Evolutionary conservation across 169 alveolate species (phyloP), one percentile per base, ranked within the genome.

Genomic region (Plasmodium ovale): DNA sequence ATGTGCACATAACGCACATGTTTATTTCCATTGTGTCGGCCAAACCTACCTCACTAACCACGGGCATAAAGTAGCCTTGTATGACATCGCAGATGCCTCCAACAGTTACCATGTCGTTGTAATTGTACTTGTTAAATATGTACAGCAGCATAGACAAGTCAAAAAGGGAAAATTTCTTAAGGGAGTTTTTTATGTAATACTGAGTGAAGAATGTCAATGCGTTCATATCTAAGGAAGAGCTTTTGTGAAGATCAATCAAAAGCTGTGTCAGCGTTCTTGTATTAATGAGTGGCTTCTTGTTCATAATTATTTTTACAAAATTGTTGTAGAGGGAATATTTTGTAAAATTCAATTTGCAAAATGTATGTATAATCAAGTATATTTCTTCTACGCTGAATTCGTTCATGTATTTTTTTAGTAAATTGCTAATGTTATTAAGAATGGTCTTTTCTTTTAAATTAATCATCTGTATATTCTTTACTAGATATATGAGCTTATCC

Each of bases 391-490:
- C 25, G 3, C 23, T 82, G 25, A 58, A 31, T 49, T 82, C 65
- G 16, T 64, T 58, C 5, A 42, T 82, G 42, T 65, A 37, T 2
- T 21, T 65, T 25, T 54, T 82, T 29, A 82, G 29, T 42, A 82
- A 25, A 27, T 65, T 82, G 39, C 84, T 65, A 9, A 82, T n/a
- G 12, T 68, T 64, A 70, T 82, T 82, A 12, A 82, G 25, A 16
- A 65, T 65, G 6, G 49, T 39, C 23, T 82, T 82, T 44, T 82
- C 90, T 23, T 54, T 65, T n/a, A 65, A 69, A 29, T 82, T n/a
- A 3, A 82, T 29, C 47, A 82, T 67, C 33, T 82, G 77, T n/a
- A 82, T 82, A 37, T 65, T 82, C 71, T 82, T 82, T 59, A 82
- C 39, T 65, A 82, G 21, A 56, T 65, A 82, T 2, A 82, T 53